phyloP scores from a whole-genome alignment of 1,284 basidiomycete genomes.

The Papiliotrema laurentii region DNA sequence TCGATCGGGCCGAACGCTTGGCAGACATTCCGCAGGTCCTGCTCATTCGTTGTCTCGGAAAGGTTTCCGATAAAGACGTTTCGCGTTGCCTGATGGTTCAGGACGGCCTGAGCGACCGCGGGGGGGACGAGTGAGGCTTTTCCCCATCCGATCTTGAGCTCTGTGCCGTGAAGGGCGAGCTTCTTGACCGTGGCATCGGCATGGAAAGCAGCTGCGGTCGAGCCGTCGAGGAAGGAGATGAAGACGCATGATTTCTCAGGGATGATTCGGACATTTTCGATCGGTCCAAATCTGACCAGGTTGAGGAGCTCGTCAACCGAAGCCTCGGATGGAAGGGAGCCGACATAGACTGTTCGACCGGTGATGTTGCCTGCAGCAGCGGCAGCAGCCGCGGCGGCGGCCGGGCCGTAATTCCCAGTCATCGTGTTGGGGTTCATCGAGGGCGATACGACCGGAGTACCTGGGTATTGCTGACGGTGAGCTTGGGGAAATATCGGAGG shows the following conservation, averaged over 20 bases:
- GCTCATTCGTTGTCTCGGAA: conserved; percentile 81
- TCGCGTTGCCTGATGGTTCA: conserved; percentile 81
- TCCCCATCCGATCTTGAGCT: conserved; percentile 94
- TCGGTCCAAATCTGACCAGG: conserved; percentile 94
- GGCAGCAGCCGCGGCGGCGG: conserved; percentile 69
- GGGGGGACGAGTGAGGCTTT: conserved; percentile 81
- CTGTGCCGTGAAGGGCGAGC: conserved; percentile 80
- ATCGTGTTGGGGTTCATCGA: conserved; percentile 60
- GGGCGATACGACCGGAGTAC: conserved; percentile 53
- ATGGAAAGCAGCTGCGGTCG: conserved; percentile 87
- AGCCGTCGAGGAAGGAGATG: conserved; percentile 89
- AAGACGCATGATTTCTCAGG: conserved; percentile 98
- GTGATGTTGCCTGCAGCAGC: conserved; percentile 60
- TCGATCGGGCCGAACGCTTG: conserved; percentile 90
- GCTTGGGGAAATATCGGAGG: neutral
- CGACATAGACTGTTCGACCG: conserved; percentile 93
- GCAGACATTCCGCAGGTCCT: conserved; percentile 76
- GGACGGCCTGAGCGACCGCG: conserved; percentile 71
- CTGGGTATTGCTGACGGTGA: conserved; percentile 7
- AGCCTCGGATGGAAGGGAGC: conserved; percentile 87
- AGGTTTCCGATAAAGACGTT: conserved; percentile 92
- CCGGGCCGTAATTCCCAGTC: conserved; percentile 54
- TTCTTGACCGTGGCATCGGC: conserved; percentile 93
- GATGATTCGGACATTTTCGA: conserved; percentile 91
- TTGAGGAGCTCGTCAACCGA: conserved; percentile 96